Percentiles rank a stretch among this genome's conserved stretches.
Evolutionary conservation across 2,329 filamentous ascomycete genomes (phyloP).

Genomic region (Fusarium sp.): DNA sequence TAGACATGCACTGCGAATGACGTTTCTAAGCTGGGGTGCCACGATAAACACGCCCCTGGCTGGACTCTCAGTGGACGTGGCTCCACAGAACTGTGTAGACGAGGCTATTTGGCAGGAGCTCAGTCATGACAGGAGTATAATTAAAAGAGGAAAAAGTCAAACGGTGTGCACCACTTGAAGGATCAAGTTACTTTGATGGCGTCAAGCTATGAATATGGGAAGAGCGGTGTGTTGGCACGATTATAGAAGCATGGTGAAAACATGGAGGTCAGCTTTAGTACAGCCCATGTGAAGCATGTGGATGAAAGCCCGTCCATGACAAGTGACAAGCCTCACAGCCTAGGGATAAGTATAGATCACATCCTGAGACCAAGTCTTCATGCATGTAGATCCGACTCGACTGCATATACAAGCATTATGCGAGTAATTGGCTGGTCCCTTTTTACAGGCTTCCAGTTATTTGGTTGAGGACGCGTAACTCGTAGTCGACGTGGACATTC

Average conservation of each 20-base stretch:
- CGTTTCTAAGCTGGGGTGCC: conserved; percentile 38
- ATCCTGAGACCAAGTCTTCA: not conserved
- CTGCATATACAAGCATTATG: not conserved
- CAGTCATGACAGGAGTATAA: not conserved
- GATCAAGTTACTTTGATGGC: not conserved
- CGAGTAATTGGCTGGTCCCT: not conserved
- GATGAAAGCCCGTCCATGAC: not conserved
- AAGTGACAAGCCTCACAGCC: not conserved
- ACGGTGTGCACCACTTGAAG: not conserved
- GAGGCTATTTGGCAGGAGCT: not conserved
- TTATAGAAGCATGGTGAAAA: not conserved
- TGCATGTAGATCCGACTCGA: not conserved
- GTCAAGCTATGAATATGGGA: not conserved
- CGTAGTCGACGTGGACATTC: not conserved
- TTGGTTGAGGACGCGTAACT: not conserved
- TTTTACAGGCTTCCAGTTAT: not conserved
- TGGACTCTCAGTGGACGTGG: conserved; percentile 9
- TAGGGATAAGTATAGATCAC: not conserved
- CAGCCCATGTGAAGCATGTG: not conserved
- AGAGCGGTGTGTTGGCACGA: conserved; percentile 3
- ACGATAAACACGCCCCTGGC: conserved; percentile 23
- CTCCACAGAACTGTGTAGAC: conserved; percentile 8
- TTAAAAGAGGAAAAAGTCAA: not conserved
- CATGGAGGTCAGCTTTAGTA: not conserved
- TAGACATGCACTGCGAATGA: conserved; percentile 29